Base-by-base conservation (phyloP, 495 filamentous ascomycete genomes). In the Thermothielavioides terrestris region DNA sequence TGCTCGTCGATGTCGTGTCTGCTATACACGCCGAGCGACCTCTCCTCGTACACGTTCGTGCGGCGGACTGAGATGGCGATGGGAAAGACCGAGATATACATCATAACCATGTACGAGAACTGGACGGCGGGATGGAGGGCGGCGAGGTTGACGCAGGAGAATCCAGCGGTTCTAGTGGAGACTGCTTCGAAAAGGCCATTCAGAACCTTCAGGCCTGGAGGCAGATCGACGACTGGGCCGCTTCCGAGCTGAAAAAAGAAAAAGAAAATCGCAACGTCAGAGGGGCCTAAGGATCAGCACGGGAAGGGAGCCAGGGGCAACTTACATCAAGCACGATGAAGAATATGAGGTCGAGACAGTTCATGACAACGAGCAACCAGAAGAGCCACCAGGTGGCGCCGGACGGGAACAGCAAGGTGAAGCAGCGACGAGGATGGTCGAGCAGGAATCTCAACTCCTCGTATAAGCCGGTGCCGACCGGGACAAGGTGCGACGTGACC, bases 51-150 rank as follows among this genome's bases (percentile, higher is more conserved):
- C 9, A 95, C 90, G 64, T 97, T 97, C 30, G 91, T 96, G 43
- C 87, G 78, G 49, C 91, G 85, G 58, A 96, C 81, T 23, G 85
- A 91, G 49, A 97, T 95, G 53, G 91, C 91, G 57, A 96, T 91
- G 22, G 91, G 91, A 58, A 94, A 88, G 34, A 95, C 87, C 39
- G 91, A 95, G 53, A 97, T 97, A 65, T 97, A 97, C 91, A 97
- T 97, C 91, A 97, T 97, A 67, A 97, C 82, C 67, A 95, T 67
- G 70, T 95, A 96, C 15, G 89, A 95, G 4, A 92, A 86, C 60
- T 97, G 91, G 11, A 95, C 88, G 2, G 84, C 91, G 0, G 91
- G 91, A 58, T 96, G 91, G 12, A 97, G 73, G 0, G 72, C 65
- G 6, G 86, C 71, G 21, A 97, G 68, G 52, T 84, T 85, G 56